Percentiles rank a stretch among this genome's conserved stretches.
These are phyloP conservation scores for Fusarium zealandicum DNA, from an alignment of 2,329 filamentous ascomycete genomes.

Conservation along the genomic window DNA sequence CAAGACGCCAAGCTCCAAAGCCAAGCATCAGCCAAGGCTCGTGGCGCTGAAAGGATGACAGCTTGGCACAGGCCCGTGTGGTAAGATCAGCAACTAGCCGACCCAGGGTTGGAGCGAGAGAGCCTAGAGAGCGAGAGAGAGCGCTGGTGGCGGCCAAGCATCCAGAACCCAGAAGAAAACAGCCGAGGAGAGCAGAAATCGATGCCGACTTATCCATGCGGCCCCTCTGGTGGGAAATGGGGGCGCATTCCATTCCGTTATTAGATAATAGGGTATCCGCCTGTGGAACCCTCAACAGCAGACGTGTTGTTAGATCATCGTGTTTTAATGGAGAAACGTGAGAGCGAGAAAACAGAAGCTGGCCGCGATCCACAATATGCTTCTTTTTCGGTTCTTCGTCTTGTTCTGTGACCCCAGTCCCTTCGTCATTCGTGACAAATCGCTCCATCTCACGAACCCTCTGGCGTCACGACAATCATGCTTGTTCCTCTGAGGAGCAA, in stretches of 20 bases:
- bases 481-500: not conserved
- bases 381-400: slow-evolving; percentile 27
- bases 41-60: slow-evolving; percentile 1
- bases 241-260: slow-evolving; percentile 41
- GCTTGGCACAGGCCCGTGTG: not conserved
- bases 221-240: slow-evolving; percentile 35
- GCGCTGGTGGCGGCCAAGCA: not conserved
- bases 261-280: slow-evolving; percentile 40
- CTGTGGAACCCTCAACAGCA: slow-evolving; percentile 27
- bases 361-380: slow-evolving; percentile 12
- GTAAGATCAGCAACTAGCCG: slow-evolving; percentile 3
- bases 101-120: not conserved
- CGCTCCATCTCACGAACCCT: slow-evolving; percentile 10
- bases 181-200: slow-evolving; percentile 3
- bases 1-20: slow-evolving; percentile 1
- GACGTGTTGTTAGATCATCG: slow-evolving; percentile 24
- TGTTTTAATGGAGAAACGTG: not conserved
- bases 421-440: slow-evolving; percentile 39
- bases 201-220: slow-evolving; percentile 41
- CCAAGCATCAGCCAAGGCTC: slow-evolving; percentile 4
- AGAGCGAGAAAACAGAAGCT: too few relatives aligned
- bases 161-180: not conserved
- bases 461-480: slow-evolving; percentile 3
- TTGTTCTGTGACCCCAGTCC: slow-evolving; percentile 3
- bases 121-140: too few relatives aligned